Evolutionary conservation across 176 grass and related monocot species (phyloP).

Genomic region (Musa troglodytarum): DNA sequence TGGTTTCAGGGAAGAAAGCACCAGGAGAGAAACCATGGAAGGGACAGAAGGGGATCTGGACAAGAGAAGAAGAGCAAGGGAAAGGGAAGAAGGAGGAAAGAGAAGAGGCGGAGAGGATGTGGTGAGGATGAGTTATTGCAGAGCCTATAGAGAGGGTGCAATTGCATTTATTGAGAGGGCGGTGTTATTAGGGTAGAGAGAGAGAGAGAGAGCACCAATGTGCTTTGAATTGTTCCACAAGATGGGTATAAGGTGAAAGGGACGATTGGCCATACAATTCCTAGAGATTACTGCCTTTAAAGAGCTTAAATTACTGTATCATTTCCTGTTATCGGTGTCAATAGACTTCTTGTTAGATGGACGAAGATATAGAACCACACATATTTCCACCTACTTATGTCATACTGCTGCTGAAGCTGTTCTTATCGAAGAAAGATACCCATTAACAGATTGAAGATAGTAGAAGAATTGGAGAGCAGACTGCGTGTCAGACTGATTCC

Average conservation of each 20-base stretch:
- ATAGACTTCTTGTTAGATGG: background rate
- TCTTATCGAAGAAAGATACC: too few relatives aligned
- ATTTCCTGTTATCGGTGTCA: too few relatives aligned
- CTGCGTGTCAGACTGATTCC: too few relatives aligned
- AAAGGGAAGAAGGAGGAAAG: slow-evolving; percentile 40
- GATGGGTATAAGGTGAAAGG: slow-evolving; percentile 7
- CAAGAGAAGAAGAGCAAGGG: slow-evolving; percentile 25
- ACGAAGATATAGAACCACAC: background rate
- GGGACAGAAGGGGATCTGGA: slow-evolving; percentile 1
- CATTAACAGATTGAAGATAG: too few relatives aligned
- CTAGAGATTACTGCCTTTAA: background rate
- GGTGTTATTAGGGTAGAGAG: slow-evolving; percentile 45
- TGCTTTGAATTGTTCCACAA: background rate
- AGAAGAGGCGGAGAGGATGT: background rate
- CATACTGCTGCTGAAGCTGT: too few relatives aligned
- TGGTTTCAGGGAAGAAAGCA: slow-evolving; percentile 8
- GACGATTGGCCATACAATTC: background rate
- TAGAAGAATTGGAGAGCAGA: too few relatives aligned
- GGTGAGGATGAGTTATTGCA: slow-evolving; percentile 78
- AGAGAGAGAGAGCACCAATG: background rate
- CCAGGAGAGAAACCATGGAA: slow-evolving; percentile 7
- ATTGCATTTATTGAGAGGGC: slow-evolving; percentile 95
- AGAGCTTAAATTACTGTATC: too few relatives aligned
- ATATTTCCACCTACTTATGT: background rate
- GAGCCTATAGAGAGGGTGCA: slow-evolving; percentile 87